Percentiles rank a stretch among this genome's conserved stretches.
phyloP scores from a whole-genome alignment of 2,329 filamentous ascomycete species.

The Cladophialophora carrionii region DNA sequence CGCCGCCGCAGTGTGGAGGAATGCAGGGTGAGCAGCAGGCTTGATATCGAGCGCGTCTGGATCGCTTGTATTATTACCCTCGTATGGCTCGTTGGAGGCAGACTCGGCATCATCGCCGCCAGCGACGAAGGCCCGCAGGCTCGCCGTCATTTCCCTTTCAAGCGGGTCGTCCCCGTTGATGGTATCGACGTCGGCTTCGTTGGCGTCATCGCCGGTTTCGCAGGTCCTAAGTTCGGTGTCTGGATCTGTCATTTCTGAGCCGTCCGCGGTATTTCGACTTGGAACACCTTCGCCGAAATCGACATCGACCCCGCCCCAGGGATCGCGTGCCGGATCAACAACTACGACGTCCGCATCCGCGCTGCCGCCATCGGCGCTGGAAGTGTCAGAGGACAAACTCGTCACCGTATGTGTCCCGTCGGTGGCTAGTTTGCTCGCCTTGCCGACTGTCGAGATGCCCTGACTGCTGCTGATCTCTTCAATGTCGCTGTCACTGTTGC shows the following conservation, averaged over 20 bases:
- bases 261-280: background rate
- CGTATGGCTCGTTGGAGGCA: background rate
- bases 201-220: conserved; percentile 21
- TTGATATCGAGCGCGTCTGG: background rate
- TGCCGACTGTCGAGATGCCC: conserved; percentile 43
- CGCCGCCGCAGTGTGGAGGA: background rate
- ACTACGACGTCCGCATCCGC: conserved; percentile 2
- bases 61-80: conserved; percentile 12
- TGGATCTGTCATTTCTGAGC: background rate
- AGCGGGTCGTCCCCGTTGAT: conserved; percentile 31
- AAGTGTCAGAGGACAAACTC: conserved; percentile 24
- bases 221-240: background rate
- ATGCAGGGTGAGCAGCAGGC: background rate
- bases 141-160: conserved; percentile 8
- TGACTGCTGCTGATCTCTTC: conserved; percentile 40
- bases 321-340: background rate
- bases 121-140: conserved; percentile 5
- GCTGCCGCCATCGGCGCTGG: background rate
- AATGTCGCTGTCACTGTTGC: conserved; percentile 38
- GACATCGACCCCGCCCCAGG: background rate
- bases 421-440: conserved; percentile 45
- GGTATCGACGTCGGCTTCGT: conserved; percentile 37
- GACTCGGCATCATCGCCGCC: background rate
- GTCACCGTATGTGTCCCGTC: conserved; percentile 41
- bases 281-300: background rate